A percentile compares a stretch with the other conserved stretches of the same genome.
phyloP scores from a whole-genome alignment of 805 yeast genomes.

The Yamadazyma ubonensis region DNA sequence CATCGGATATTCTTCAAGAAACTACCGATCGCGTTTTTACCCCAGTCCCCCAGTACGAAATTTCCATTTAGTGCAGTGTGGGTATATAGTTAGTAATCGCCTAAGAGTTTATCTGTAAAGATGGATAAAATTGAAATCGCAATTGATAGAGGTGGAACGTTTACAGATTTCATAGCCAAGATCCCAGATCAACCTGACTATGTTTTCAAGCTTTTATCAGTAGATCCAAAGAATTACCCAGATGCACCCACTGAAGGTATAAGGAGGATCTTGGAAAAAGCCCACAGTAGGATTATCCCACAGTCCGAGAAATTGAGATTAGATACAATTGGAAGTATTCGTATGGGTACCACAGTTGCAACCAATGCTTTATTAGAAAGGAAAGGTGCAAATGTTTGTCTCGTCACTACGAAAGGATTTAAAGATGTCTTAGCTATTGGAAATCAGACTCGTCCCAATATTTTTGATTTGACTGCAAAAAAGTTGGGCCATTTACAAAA shows the following conservation, averaged over 20 bases:
- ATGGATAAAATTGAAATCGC: constrained; percentile 26
- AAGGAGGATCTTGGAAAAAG: constrained; percentile 66
- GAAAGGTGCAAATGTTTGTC: constrained; percentile 85
- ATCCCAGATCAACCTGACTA: constrained; percentile 54
- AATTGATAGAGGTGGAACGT: constrained; percentile 75
- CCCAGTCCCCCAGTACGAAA: constrained; percentile 5
- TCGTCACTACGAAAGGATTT: constrained; percentile 86
- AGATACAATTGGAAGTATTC: constrained; percentile 59
- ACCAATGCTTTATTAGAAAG: constrained; percentile 92
- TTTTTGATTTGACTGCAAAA: constrained; percentile 76
- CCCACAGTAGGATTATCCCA: constrained; percentile 54
- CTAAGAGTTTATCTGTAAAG: no score
- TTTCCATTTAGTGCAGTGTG: not conserved
- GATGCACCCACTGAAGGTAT: constrained; percentile 96
- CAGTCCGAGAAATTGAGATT: constrained; percentile 48
- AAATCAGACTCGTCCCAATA: constrained; percentile 86
- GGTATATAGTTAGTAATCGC: no score
- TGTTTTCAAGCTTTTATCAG: constrained; percentile 78
- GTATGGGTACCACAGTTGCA: constrained; percentile 96
- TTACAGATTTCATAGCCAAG: constrained; percentile 68
- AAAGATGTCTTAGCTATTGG: constrained; percentile 82
- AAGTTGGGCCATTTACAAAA: constrained; percentile 73
- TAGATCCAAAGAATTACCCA: constrained; percentile 80
- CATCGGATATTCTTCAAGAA: constrained; percentile 5
- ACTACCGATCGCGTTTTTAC: constrained; percentile 9